Percentiles rank a stretch among this genome's conserved stretches.
These are phyloP conservation scores for Plenodomus lindquistii DNA, from an alignment of 2,329 filamentous ascomycete species.

Conservation along the genomic window DNA sequence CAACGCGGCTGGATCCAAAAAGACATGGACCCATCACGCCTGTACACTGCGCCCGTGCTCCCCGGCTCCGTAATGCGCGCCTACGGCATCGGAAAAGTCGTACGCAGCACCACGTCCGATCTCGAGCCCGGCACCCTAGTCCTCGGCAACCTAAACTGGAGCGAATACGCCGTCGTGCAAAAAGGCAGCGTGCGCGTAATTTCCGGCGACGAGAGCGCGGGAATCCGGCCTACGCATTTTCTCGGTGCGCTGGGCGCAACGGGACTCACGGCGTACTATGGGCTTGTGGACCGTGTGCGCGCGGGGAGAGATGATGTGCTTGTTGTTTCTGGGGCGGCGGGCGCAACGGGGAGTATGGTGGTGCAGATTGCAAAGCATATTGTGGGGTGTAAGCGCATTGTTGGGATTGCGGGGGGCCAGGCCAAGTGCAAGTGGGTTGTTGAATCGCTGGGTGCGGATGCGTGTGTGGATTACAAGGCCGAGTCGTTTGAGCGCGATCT, in stretches of 20 bases:
- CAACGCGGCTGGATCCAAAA: slow-evolving; percentile 57
- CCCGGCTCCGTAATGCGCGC: slow-evolving; percentile 65
- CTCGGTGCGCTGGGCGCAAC: slow-evolving; percentile 52
- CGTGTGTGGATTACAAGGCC: slow-evolving; percentile 60
- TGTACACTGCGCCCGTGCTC: slow-evolving; percentile 53
- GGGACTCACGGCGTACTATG: slow-evolving; percentile 76
- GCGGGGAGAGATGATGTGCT: slow-evolving; percentile 71
- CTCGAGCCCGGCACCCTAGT: slow-evolving; percentile 63
- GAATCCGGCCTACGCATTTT: slow-evolving; percentile 50
- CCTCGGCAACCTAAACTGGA: slow-evolving; percentile 62
- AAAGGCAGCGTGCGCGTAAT: slow-evolving; percentile 38
- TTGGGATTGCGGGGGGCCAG: slow-evolving; percentile 58
- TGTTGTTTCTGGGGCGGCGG: slow-evolving; percentile 76
- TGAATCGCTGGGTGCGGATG: slow-evolving; percentile 56
- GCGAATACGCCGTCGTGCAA: slow-evolving; percentile 62
- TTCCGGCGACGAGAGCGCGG: slow-evolving; percentile 34
- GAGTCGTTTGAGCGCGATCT: slow-evolving; percentile 53
- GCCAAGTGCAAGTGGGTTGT: slow-evolving; percentile 59
- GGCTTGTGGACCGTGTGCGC: slow-evolving; percentile 68
- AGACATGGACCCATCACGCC: slow-evolving; percentile 45
- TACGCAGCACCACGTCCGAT: slow-evolving; percentile 59
- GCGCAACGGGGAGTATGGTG: slow-evolving; percentile 74
- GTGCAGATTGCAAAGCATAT: slow-evolving; percentile 59
- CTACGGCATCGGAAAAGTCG: slow-evolving; percentile 61
- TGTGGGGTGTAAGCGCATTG: slow-evolving; percentile 52